Evolutionary conservation across 257 asterid genomes (phyloP), one percentile per base, ranked within the genome.

Genomic region (Anisodus acutangulus): DNA sequence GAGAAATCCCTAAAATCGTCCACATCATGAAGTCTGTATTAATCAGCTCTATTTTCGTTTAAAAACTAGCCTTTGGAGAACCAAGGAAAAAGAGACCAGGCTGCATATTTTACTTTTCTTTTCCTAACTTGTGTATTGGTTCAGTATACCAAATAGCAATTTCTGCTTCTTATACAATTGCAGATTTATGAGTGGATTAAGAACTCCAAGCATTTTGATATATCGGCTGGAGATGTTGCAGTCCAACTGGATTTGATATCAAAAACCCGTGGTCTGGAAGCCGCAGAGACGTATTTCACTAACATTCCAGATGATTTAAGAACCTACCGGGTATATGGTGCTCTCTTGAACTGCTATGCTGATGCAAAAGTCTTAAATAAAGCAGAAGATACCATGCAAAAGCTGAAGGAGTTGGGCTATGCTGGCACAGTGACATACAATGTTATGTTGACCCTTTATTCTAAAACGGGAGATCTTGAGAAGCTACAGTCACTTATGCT

Each of bases 361-460:
- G 16, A 72, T 19, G 64, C 64, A 3, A 85, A 57, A 53, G 64
- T 49, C 19, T 3, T 81, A 41, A 87, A 85, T 19, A 89, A 87
- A 74, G 88, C 91, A 13, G 91, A 87, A 85, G 72, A 68, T 58
- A 51, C 78, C 49, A 85, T 89, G 89, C 85, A 89, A 83, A 85
- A 82, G 63, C 80, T 89, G 81, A 85, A 55, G 78, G 83, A 89
- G 80, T 26, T 83, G 78, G 86, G 85, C 9, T 66, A 83, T 60
- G 58, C 57, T 55, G 26, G 9, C 22, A 35, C 67, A 39, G 45
- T 89, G 39, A 31, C 86, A 31, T 88, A 68, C 88, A 90, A 84
- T 85, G 80, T 79, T 43, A 85, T 92, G 93, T 66, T 90, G 81
- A 66, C 83, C 31, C 91, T 92, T 16, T 92, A 90, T 58, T 78